Evolutionary conservation across 768 basidiomycete species (phyloP).

Genomic region (Trametes cinnabarina): DNA sequence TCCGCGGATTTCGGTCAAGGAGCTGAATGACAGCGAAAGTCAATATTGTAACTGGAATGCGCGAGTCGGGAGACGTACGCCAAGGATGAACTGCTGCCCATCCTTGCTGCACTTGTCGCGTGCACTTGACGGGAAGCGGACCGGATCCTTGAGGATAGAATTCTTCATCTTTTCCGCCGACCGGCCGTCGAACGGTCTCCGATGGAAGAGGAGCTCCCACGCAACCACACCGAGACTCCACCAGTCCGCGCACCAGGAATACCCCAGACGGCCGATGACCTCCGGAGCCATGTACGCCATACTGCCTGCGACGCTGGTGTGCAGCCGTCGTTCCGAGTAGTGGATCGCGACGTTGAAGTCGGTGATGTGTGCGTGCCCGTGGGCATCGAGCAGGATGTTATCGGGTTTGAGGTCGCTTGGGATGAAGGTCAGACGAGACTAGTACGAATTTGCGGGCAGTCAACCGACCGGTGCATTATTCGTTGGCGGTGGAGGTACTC

Average conservation of each 20-base stretch:
- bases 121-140: constrained; percentile 75
- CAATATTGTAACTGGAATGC: background rate
- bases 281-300: constrained; percentile 99
- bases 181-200: constrained; percentile 87
- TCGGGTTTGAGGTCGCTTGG: constrained; percentile 93
- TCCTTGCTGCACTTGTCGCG: constrained; percentile 59
- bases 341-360: constrained; percentile 99
- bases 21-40: constrained; percentile 46
- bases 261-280: constrained; percentile 88
- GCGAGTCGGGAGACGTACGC: constrained; percentile 46
- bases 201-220: constrained; percentile 83
- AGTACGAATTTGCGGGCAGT: too few relatives aligned
- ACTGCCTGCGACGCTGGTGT: constrained; percentile 93
- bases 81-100: constrained; percentile 62
- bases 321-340: constrained; percentile 83
- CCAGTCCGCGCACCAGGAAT: constrained; percentile 92
- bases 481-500: constrained; percentile 88
- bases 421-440: constrained; percentile 7
- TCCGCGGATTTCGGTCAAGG: constrained; percentile 76
- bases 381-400: constrained; percentile 91
- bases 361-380: constrained; percentile 93
- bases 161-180: constrained; percentile 86
- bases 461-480: constrained; percentile 90
- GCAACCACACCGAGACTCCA: constrained; percentile 92
- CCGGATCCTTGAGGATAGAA: constrained; percentile 76